Conservation (phyloP, 1,139 yeast species). For the Blastobotrys ciferrii region DNA sequence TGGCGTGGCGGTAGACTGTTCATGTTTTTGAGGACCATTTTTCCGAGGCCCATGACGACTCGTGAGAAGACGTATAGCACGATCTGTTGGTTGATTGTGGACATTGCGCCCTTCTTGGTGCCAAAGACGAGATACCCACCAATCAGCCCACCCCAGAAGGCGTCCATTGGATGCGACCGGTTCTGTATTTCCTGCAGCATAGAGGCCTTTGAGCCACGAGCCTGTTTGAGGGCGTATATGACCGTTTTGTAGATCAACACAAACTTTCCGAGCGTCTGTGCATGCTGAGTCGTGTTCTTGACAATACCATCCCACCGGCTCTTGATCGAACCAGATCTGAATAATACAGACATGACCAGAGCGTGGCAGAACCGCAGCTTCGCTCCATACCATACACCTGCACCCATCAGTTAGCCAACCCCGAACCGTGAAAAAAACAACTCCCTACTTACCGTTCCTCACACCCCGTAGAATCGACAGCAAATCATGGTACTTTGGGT, state of each 20-base stretch:
- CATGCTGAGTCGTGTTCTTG: conserved; percentile 63
- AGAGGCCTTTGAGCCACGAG: conserved; percentile 19
- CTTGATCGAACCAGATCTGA: conserved; percentile 43
- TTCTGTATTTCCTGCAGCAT: conserved; percentile 28
- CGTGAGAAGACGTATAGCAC: conserved; percentile 62
- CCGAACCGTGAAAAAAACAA: neutral
- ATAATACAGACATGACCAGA: conserved; percentile 58
- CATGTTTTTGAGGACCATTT: conserved; percentile 27
- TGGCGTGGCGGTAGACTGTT: conserved; percentile 14
- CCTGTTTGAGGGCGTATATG: conserved; percentile 32
- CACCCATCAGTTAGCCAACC: neutral
- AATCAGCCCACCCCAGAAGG: conserved; percentile 61
- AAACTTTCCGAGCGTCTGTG: conserved; percentile 62
- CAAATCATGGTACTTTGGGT: conserved; percentile 38
- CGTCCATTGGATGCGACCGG: conserved; percentile 35
- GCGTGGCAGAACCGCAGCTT: conserved; percentile 74
- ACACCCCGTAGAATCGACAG: conserved; percentile 39
- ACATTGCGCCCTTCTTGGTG: conserved; percentile 34
- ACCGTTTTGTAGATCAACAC: conserved; percentile 58
- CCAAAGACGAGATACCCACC: conserved; percentile 70
- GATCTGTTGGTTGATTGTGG: conserved; percentile 48
- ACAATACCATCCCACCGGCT: conserved; percentile 52
- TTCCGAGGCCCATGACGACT: conserved; percentile 53
- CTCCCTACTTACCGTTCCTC: conserved; percentile 35
- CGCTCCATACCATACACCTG: conserved; percentile 69